Evolutionary conservation across 2,329 filamentous ascomycete species (phyloP), one percentile per base, ranked within the genome.

Genomic region (Aspergillus chevalieri): DNA sequence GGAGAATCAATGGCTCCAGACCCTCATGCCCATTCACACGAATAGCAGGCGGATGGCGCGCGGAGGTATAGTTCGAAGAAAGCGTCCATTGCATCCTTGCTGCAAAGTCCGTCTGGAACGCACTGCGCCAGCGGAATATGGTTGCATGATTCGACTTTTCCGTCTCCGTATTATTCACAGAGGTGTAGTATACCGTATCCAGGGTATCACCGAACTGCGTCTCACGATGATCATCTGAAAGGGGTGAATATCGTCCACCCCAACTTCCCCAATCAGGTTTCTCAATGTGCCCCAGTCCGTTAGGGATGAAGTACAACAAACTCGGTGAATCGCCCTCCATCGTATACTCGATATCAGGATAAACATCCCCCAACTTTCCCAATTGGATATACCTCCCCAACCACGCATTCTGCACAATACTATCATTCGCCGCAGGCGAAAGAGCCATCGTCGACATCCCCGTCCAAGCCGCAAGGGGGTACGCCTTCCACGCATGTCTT

Each of bases 401-500:
- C 78, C 79, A 82, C 14, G 71, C 66, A 47, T 74, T 73, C 6
- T 72, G 73, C 28, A 81, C 66, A 43, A 74, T 74, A 66, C 49
- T 82, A 75, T 0, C 78, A 74, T 0, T 76, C 77, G 2, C 73
- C 71, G 39, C 72, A 62, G 47, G 78, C 74, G 47, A 77, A 76
- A 24, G 76, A 0, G n/a, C 34, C 34, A 3, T n/a, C 34, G 14
- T 24, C 21, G 72, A 77, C 36, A 83, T 83, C 1, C 80, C 80
- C 1, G 68, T 72, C 80, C 80, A 83, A 0, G 79, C 65, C 0
- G 80, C 79, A 46, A 74, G 57, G 2, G 69, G 71, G 52, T 83
- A 84, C 44, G 77, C 67, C 54, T 78, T 78, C 73, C 75, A 83
- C 6, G 72, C 78, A 57, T 83, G 80, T 1, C 81, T 61, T 0